Evolutionary conservation across 2,329 filamentous ascomycete genomes (phyloP).

Genomic region (Ceratocystis albifundus): DNA sequence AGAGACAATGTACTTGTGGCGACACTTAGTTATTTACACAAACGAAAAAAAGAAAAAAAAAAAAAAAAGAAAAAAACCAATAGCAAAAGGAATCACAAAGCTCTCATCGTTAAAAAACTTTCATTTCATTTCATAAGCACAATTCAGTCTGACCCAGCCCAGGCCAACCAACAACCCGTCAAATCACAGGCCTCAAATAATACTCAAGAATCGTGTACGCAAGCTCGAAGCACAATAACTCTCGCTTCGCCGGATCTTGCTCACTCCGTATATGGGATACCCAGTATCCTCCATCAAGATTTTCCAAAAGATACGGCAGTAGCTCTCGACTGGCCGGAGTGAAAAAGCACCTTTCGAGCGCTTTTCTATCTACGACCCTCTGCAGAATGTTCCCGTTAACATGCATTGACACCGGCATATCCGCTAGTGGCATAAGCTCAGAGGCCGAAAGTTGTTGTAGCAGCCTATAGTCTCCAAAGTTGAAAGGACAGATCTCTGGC

Average conservation of each 20-base stretch:
- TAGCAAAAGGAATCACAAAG: neutral
- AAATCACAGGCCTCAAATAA: constrained; percentile 42
- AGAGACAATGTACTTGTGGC: neutral
- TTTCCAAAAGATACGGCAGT: constrained; percentile 40
- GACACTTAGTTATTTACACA: neutral
- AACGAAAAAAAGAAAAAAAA: neutral
- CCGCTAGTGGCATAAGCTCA: constrained; percentile 26
- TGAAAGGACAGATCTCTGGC: constrained; percentile 18
- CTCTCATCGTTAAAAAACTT: neutral
- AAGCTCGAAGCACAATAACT: constrained; percentile 35
- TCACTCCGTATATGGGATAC: constrained; percentile 30
- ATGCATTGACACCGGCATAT: constrained; percentile 43
- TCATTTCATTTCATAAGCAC: neutral
- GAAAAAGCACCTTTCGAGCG: constrained; percentile 36
- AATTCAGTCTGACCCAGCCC: neutral
- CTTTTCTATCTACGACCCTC: constrained; percentile 39
- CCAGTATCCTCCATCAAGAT: constrained; percentile 38
- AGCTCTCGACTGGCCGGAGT: constrained; percentile 30
- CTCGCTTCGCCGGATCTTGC: constrained; percentile 25
- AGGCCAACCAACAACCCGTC: constrained; percentile 5
- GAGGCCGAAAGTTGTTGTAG: neutral
- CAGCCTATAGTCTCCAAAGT: neutral
- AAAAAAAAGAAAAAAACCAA: neutral
- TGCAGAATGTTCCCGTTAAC: constrained; percentile 56
- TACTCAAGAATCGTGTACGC: constrained; percentile 46